Percentiles rank a stretch among this genome's conserved stretches.
These are phyloP conservation scores for Hypoxylon subgilvum DNA, from an alignment of 495 filamentous ascomycete species.

Conservation along the genomic window DNA sequence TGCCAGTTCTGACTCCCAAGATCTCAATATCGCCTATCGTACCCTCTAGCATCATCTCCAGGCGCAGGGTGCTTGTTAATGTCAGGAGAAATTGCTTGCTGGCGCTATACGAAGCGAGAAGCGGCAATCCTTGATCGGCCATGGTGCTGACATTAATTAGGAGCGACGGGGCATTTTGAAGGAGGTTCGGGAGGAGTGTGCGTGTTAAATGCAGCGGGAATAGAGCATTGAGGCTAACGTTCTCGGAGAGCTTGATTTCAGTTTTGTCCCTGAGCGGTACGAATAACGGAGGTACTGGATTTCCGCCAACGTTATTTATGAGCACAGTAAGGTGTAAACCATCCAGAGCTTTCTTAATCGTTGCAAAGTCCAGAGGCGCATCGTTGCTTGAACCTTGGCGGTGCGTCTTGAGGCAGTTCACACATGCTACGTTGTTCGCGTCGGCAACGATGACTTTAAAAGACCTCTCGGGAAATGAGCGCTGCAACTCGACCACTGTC, in stretches of 20 bases:
- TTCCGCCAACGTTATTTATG: constrained; percentile 33
- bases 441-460: constrained; percentile 37
- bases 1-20: constrained; percentile 28
- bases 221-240: constrained; percentile 10
- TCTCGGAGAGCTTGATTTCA: constrained; percentile 11
- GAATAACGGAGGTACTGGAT: constrained; percentile 6
- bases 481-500: constrained; percentile 20
- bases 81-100: constrained; percentile 30
- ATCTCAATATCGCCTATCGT: constrained; percentile 27
- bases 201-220: constrained; percentile 22
- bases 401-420: constrained; percentile 15
- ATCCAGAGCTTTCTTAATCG: constrained; percentile 25
- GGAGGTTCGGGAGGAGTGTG: background rate
- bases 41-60: constrained; percentile 22
- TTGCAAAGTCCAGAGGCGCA: constrained; percentile 18
- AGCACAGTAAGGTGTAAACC: constrained; percentile 43
- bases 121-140: constrained; percentile 30
- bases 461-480: constrained; percentile 38
- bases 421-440: constrained; percentile 8
- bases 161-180: background rate
- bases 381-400: background rate
- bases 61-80: constrained; percentile 12
- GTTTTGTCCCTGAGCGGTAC: constrained; percentile 3
- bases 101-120: constrained; percentile 29
- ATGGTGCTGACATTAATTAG: constrained; percentile 33